Evolutionary conservation across 2,329 filamentous ascomycete species (phyloP).

Genomic region (Chaetomium sp.): DNA sequence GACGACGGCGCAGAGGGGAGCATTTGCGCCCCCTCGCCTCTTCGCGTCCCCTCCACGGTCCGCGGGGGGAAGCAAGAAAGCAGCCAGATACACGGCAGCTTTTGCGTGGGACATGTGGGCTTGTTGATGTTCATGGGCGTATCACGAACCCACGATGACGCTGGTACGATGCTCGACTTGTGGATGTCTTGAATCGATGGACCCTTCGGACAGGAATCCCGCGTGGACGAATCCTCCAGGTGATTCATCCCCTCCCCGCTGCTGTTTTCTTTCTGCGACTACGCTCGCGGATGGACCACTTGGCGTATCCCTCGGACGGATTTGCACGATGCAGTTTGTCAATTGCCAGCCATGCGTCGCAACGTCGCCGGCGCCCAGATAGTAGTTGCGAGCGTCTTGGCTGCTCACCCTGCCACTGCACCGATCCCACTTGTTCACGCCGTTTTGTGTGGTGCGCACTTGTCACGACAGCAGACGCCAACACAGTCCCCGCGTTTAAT

Average conservation of each 20-base stretch:
- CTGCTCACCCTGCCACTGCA: slow-evolving; percentile 10
- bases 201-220: slow-evolving; percentile 1
- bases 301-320: not conserved
- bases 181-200: not conserved
- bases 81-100: not conserved
- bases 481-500: slow-evolving; percentile 24
- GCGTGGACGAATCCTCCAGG: slow-evolving; percentile 2
- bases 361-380: not conserved
- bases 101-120: too few relatives aligned
- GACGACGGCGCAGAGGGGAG: not conserved
- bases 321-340: slow-evolving; percentile 6
- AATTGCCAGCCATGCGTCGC: slow-evolving; percentile 2
- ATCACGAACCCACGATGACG: too few relatives aligned
- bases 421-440: slow-evolving; percentile 14
- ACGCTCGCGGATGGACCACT: not conserved
- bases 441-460: slow-evolving; percentile 6
- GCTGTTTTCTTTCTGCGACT: not conserved
- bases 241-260: too few relatives aligned
- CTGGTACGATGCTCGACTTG: too few relatives aligned
- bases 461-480: slow-evolving; percentile 17
- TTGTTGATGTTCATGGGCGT: too few relatives aligned
- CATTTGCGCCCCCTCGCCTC: too few relatives aligned
- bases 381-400: not conserved
- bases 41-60: too few relatives aligned
- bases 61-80: not conserved